Conservation (phyloP, 139 green algal species). For the Zygnema cylindricum region DNA sequence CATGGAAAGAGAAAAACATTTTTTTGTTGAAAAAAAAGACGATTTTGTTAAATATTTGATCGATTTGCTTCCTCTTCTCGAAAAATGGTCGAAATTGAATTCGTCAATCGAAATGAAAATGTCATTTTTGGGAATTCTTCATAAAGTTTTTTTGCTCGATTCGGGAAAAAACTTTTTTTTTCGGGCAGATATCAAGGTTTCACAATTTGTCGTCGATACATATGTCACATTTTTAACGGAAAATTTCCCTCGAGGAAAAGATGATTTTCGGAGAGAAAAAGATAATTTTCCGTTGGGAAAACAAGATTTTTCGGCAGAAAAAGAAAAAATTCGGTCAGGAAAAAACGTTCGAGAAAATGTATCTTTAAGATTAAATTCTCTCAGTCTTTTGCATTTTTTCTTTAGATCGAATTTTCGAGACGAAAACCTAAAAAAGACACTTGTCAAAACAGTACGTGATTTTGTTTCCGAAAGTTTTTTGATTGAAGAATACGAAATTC, state of each 20-base stretch:
- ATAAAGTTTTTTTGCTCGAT: constrained; percentile 33
- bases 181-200: not conserved
- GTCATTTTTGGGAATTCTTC: constrained; percentile 17
- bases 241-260: not conserved
- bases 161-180: not conserved
- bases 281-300: no score
- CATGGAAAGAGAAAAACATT: constrained; percentile 6
- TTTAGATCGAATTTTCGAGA: not conserved
- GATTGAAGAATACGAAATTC: not conserved
- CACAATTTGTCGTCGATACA: not conserved
- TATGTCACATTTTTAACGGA: constrained; percentile 7
- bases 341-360: not conserved
- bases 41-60: not conserved
- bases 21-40: no score
- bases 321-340: no score
- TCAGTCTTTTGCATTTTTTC: constrained; percentile 38
- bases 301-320: not conserved
- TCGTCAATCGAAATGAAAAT: constrained; percentile 5
- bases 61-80: not conserved
- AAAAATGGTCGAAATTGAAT: constrained; percentile 8
- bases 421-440: not conserved
- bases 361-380: not conserved
- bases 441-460: not conserved
- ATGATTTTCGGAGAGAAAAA: not conserved
- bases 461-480: constrained; percentile 24